phyloP scores from a whole-genome alignment of 768 basidiomycete species.

The Pleurotus sapidus region DNA sequence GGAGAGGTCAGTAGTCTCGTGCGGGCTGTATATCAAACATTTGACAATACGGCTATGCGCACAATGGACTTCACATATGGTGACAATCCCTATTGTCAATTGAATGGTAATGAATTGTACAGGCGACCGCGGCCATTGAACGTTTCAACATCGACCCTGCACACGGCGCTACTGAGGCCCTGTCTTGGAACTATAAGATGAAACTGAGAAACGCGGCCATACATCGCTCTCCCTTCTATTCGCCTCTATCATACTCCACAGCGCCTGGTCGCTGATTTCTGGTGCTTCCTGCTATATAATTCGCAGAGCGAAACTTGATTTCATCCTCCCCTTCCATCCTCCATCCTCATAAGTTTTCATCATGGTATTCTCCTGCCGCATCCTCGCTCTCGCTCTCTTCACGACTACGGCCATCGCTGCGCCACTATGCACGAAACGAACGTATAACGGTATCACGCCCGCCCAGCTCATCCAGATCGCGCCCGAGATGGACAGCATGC shows the following conservation, averaged over 20 bases:
- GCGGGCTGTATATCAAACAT: constrained; percentile 3
- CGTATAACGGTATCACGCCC: constrained; percentile 10
- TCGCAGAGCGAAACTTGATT: constrained; percentile 2
- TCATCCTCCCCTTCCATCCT: neutral
- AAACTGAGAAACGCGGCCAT: neutral
- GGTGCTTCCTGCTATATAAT: constrained; percentile 1
- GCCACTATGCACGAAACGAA: neutral
- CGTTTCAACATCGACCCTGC: neutral
- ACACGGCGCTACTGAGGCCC: neutral
- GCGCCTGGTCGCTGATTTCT: constrained; percentile 1
- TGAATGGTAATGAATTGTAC: neutral
- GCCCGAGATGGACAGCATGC: constrained; percentile 13
- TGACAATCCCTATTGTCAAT: neutral
- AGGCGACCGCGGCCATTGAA: too few species aligned
- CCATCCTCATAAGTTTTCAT: neutral
- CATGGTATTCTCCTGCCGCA: neutral
- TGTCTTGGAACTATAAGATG: neutral
- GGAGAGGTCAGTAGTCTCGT: neutral
- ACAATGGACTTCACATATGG: neutral
- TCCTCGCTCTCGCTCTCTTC: neutral
- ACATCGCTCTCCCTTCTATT: neutral
- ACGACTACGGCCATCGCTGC: constrained; percentile 1
- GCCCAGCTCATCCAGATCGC: constrained; percentile 17
- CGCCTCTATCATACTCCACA: neutral
- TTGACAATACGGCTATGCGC: neutral